These are phyloP conservation scores for Noccaea bulbosa DNA, from an alignment of 345 rosid species.

Conservation along the genomic window DNA sequence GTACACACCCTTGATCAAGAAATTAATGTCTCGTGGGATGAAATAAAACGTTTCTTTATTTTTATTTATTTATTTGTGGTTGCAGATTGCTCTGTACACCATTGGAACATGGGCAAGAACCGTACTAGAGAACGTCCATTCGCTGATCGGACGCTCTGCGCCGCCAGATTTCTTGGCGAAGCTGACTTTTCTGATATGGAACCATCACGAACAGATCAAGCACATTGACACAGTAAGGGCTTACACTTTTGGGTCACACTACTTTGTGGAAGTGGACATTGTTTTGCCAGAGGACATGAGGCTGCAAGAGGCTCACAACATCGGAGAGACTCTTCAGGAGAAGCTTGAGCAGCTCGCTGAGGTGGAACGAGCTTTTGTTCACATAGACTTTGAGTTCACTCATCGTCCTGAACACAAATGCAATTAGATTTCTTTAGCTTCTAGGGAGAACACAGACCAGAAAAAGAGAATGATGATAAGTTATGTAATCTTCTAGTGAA, in stretches of 20 bases:
- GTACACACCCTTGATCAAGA: constrained; percentile 27
- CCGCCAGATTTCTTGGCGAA: constrained; percentile 86
- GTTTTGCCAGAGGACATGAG: constrained; percentile 77
- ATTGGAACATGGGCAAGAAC: constrained; percentile 77
- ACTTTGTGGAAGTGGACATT: constrained; percentile 86
- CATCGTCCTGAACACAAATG: constrained; percentile 80
- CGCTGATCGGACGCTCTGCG: constrained; percentile 77
- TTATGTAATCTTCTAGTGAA: constrained; percentile 5
- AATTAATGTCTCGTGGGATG: background rate
- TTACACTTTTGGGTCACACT: constrained; percentile 79
- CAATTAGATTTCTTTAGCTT: constrained; percentile 30
- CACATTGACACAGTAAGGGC: constrained; percentile 87
- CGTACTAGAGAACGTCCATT: constrained; percentile 73
- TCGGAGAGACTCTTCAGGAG: constrained; percentile 81
- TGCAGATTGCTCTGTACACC: constrained; percentile 78
- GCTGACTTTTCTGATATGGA: constrained; percentile 78
- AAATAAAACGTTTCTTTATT: background rate
- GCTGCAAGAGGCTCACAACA: constrained; percentile 71
- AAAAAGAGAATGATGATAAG: constrained; percentile 4
- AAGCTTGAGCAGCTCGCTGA: constrained; percentile 81
- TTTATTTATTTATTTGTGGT: background rate
- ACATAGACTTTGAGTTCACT: constrained; percentile 82
- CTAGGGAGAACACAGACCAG: background rate
- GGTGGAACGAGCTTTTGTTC: constrained; percentile 89
- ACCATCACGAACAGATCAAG: constrained; percentile 72